Percentiles rank a stretch among this genome's conserved stretches.
Conservation (phyloP, 2,329 filamentous ascomycete species). For the Colletotrichum simmondsii region DNA sequence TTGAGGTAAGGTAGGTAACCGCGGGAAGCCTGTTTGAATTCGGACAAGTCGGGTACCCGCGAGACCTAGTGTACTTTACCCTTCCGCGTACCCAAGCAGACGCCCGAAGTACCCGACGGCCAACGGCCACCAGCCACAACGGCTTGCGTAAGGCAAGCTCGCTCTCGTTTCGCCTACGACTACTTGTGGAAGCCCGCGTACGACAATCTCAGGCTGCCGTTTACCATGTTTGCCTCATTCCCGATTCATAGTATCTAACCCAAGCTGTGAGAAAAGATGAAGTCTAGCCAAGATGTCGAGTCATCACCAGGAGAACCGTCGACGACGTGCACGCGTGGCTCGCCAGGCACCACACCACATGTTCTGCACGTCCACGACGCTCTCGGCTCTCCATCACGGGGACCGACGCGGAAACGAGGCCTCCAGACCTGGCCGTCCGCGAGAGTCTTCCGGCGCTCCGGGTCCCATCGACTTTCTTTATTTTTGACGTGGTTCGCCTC, state of each 20-base stretch:
- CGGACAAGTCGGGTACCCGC: neutral
- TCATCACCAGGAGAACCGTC: neutral
- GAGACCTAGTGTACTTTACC: neutral
- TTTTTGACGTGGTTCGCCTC: neutral
- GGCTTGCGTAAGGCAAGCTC: slow-evolving; percentile 45
- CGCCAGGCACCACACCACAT: slow-evolving; percentile 5
- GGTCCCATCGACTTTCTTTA: neutral
- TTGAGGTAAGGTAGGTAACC: neutral
- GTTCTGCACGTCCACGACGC: neutral
- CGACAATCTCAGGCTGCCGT: neutral
- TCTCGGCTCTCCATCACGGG: neutral
- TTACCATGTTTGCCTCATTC: neutral
- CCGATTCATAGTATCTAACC: neutral
- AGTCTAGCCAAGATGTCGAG: neutral
- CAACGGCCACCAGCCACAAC: slow-evolving; percentile 43
- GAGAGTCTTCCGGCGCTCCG: neutral
- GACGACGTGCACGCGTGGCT: slow-evolving; percentile 5
- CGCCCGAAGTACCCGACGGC: neutral
- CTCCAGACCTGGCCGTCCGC: too few species aligned
- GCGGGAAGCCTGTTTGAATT: slow-evolving; percentile 19
- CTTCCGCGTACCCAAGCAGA: neutral
- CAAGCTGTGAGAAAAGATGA: neutral
- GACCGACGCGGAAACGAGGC: too few species aligned
- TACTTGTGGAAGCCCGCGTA: neutral
- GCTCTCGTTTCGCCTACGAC: neutral